Conservation (phyloP, 1,139 yeast species). For the Saccharomyces uvarum region DNA sequence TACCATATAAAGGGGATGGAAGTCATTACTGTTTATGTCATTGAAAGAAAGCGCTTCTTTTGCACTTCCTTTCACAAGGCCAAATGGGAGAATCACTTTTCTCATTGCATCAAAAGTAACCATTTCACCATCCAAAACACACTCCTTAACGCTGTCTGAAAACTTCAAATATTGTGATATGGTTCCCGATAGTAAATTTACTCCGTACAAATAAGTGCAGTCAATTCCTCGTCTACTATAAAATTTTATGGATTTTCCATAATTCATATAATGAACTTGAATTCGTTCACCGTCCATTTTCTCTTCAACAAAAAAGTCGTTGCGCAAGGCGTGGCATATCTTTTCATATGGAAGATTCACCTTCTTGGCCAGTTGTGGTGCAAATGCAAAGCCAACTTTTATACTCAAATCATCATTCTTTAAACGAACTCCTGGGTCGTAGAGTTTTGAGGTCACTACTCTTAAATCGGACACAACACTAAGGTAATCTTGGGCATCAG, state of each 20-base stretch:
- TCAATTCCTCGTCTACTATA: constrained; percentile 67
- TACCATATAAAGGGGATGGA: constrained; percentile 55
- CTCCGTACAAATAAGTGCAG: constrained; percentile 68
- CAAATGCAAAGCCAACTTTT: constrained; percentile 49
- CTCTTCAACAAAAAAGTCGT: constrained; percentile 70
- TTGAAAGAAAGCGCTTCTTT: constrained; percentile 32
- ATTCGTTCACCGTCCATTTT: constrained; percentile 92
- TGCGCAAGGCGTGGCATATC: constrained; percentile 40
- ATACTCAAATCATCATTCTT: constrained; percentile 40
- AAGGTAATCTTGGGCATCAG: constrained; percentile 61
- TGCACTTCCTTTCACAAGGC: constrained; percentile 68
- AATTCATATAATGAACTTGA: constrained; percentile 50
- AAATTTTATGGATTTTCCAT: constrained; percentile 45
- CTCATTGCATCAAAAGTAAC: constrained; percentile 70
- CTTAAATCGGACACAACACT: constrained; percentile 62
- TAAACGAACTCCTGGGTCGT: constrained; percentile 43
- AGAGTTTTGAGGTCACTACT: constrained; percentile 52
- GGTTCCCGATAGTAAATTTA: constrained; percentile 45
- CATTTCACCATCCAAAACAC: constrained; percentile 86
- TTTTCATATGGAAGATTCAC: constrained; percentile 42
- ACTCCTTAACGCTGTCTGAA: constrained; percentile 39
- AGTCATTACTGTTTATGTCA: constrained; percentile 19
- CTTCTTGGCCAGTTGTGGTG: constrained; percentile 64
- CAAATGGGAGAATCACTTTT: constrained; percentile 64
- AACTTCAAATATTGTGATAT: constrained; percentile 48